Base-by-base conservation (phyloP, 176 grass and related monocot genomes). In the Luzula sylvatica region DNA sequence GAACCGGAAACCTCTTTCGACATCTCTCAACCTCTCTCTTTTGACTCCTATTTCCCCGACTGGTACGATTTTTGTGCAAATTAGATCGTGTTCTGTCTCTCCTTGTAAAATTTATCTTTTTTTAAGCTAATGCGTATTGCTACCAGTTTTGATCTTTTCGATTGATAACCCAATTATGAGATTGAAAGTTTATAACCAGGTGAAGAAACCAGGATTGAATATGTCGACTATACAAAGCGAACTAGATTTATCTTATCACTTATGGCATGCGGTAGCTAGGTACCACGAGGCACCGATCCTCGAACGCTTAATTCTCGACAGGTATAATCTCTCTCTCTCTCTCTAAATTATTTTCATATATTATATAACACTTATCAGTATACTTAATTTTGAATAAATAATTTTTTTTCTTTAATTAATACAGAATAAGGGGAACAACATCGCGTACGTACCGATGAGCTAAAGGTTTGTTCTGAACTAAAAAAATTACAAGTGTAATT, bases 191-290 rank as follows among this genome's bases (percentile, higher is more conserved):
- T n/a, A n/a, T n/a, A n/a, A n/a, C n/a, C n/a, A 99, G 93, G 86
- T 99, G 32, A 99, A 99, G 81, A 99, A 99, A 87, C 93, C 93
- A 80, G 93, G 93, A 62, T 24, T 99, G 21, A 75, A 92, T 71
- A 99, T 99, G 93, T 80, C 78, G 29, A 99, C 93, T 23, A 83
- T 92, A 66, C 93, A 99, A 75, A 99, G 93, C 52, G 93, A 99
- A 49, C 78, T 99, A 56, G 93, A 99, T 83, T 78, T 99, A 43
- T 99, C 93, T 55, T n/a, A n/a, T n/a, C n/a, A n/a, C n/a, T n/a
- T 99, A 99, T 63, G 86, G 86, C 38, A 74, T 79, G 74, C 82
- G 93, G 12, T n/a, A n/a, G n/a, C n/a, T n/a, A n/a, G n/a, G n/a
- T 99, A 92, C 66, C 85, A 90, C 58, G 68, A 92, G 42, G 78